A percentile compares a stretch with the other conserved stretches of the same genome.
phyloP scores from a whole-genome alignment of 2,329 filamentous ascomycete genomes.

The Blastomyces parvus region DNA sequence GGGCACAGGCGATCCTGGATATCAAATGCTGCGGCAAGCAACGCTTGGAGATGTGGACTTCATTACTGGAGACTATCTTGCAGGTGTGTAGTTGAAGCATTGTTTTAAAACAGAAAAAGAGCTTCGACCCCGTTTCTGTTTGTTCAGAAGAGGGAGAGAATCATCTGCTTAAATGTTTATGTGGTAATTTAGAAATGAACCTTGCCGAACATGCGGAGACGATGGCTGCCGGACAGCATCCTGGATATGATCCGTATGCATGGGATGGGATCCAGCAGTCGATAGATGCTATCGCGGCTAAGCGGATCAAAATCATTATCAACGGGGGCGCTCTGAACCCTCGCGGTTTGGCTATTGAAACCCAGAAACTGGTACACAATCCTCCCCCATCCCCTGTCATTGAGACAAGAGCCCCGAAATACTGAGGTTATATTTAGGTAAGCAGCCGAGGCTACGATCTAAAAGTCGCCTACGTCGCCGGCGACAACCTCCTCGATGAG shows the following conservation, averaged over 20 bases:
- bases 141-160: not conserved
- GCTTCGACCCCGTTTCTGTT: not conserved
- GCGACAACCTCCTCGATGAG: constrained; percentile 36
- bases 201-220: constrained; percentile 39
- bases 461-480: constrained; percentile 38
- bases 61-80: constrained; percentile 47
- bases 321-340: constrained; percentile 51
- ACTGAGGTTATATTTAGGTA: constrained; percentile 19
- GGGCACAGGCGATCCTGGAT: constrained; percentile 25
- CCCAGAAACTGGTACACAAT: constrained; percentile 30
- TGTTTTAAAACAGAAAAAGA: not conserved
- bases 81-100: constrained; percentile 21
- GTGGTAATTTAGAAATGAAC: constrained; percentile 32
- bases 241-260: constrained; percentile 38
- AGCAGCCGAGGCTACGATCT: constrained; percentile 28
- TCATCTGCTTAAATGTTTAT: not conserved
- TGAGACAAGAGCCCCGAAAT: not conserved
- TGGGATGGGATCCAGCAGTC: constrained; percentile 37
- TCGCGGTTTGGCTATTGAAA: constrained; percentile 41
- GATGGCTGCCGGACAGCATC: constrained; percentile 32
- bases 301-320: constrained; percentile 46
- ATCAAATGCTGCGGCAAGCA: constrained; percentile 31
- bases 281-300: constrained; percentile 39
- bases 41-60: constrained; percentile 38
- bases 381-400: not conserved